Evolutionary conservation across 179 eudicot genomes (phyloP).

Genomic region (Vitellaria paradoxa): DNA sequence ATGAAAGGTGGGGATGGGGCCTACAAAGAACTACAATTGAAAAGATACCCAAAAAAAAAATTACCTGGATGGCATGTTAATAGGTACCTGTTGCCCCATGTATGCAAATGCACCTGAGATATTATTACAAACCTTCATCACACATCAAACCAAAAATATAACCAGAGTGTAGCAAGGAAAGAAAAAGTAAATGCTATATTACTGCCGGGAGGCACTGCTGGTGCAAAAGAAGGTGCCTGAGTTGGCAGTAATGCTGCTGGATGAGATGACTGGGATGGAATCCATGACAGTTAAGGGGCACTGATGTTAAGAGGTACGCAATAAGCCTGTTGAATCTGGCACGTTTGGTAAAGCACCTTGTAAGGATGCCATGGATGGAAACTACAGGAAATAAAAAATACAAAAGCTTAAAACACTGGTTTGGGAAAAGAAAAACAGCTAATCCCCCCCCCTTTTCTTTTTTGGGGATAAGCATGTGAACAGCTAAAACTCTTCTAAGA

Average conservation of each 20-base stretch:
- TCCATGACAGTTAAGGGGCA: slow-evolving; percentile 35
- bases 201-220: slow-evolving; percentile 39
- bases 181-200: not conserved
- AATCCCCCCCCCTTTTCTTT: no score
- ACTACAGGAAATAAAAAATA: slow-evolving; percentile 36
- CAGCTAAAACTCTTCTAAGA: not conserved
- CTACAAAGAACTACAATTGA: not conserved
- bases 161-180: not conserved
- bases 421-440: not conserved
- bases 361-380: slow-evolving; percentile 68
- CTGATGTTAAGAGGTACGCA: slow-evolving; percentile 38
- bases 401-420: not conserved
- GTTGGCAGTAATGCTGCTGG: slow-evolving; percentile 44
- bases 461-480: not conserved
- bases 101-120: slow-evolving; percentile 58
- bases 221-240: slow-evolving; percentile 40
- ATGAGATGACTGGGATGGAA: slow-evolving; percentile 52
- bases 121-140: slow-evolving; percentile 14
- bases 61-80: slow-evolving; percentile 56
- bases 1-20: not conserved
- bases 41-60: not conserved
- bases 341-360: slow-evolving; percentile 59
- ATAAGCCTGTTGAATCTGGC: slow-evolving; percentile 44
- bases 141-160: not conserved
- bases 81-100: slow-evolving; percentile 51